Evolutionary conservation across 805 yeast species (phyloP), one percentile per base, ranked within the genome.

Genomic region (Yarrowia sp.): DNA sequence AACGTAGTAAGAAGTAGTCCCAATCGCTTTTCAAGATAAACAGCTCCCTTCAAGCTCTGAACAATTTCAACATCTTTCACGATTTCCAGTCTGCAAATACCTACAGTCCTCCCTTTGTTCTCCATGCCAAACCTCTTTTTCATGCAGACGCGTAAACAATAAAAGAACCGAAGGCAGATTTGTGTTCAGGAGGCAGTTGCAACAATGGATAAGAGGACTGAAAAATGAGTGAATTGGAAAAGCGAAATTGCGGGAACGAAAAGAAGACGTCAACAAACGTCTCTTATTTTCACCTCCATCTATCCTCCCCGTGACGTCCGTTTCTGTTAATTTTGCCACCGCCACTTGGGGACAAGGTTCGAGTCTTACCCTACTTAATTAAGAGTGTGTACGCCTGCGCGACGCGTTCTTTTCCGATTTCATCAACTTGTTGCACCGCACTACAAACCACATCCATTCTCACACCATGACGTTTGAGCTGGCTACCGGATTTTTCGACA

Each of bases 401-500:
- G 65, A 59, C 65, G 65, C 65, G 65, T 59, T 56, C 43, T 43
- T 58, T 26, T 58, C 19, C 64, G 12, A 22, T 22, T 22, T 40
- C 50, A 42, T 43, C 46, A 8, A 40, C 38, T 32, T 22, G 50
- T 36, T 52, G 2, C 58, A 32, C 32, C 65, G 12, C 40, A 14
- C 42, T 9, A 32, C 50, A 11, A 22, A 58, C 9, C 8, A 43
- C 40, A 45, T 3, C 53, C 15, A 26, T 8, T 15, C 22, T 14
- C 22, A n/a, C 45, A 46, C 11, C 0, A 59, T 59, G 65, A 59
- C 65, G 41, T 35, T 22, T 19, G 52, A 59, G 46, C 36, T 59
- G 3, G 35, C 65, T 11, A 48, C 56, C 14, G 67, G 67, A 63
- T 63, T 63, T 41, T 49, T 63, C 46, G 67, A 63, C 16, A 48